Evolutionary conservation across 2,329 filamentous ascomycete species (phyloP).

Genomic region (Didymella lethalis): DNA sequence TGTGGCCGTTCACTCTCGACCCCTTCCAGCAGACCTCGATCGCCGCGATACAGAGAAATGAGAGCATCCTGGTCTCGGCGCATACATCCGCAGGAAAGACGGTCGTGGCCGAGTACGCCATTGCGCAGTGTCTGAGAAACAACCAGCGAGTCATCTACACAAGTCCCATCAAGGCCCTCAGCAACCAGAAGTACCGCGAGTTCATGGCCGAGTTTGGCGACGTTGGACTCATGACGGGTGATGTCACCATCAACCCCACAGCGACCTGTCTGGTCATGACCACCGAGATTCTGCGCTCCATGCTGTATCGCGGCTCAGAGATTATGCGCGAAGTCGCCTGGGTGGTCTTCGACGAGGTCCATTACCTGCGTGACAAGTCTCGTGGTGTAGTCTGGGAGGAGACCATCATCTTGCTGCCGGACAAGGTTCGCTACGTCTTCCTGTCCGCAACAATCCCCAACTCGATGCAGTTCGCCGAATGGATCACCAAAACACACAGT

Average conservation of each 20-base stretch:
- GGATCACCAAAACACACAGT: slow-evolving; percentile 97
- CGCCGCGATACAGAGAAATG: slow-evolving; percentile 91
- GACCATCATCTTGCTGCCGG: slow-evolving; percentile 95
- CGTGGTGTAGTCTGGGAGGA: slow-evolving; percentile 99
- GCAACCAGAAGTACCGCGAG: slow-evolving; percentile 98
- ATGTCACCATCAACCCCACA: slow-evolving; percentile 98
- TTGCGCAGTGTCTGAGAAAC: slow-evolving; percentile 94
- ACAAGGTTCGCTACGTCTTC: slow-evolving; percentile 99
- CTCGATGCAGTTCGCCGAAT: slow-evolving; percentile 98
- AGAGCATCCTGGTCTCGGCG: slow-evolving; percentile 95
- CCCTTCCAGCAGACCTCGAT: slow-evolving; percentile 97
- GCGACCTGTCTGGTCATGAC: slow-evolving; percentile 99
- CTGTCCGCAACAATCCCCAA: slow-evolving; percentile 98
- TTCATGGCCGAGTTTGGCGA: slow-evolving; percentile 96
- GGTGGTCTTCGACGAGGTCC: slow-evolving; percentile 98
- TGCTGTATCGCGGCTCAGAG: slow-evolving; percentile 97
- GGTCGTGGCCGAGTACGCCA: slow-evolving; percentile 96
- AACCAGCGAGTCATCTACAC: slow-evolving; percentile 99
- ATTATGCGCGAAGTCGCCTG: slow-evolving; percentile 99
- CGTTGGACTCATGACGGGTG: slow-evolving; percentile 96
- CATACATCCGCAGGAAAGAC: slow-evolving; percentile 99
- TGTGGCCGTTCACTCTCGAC: slow-evolving; percentile 90
- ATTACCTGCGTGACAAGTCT: slow-evolving; percentile 94
- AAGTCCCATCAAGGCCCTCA: slow-evolving; percentile 97
- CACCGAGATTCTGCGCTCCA: slow-evolving; percentile 97